Evolutionary conservation across 495 filamentous ascomycete species (phyloP).

Genomic region (Pseudotulostoma volvatum): DNA sequence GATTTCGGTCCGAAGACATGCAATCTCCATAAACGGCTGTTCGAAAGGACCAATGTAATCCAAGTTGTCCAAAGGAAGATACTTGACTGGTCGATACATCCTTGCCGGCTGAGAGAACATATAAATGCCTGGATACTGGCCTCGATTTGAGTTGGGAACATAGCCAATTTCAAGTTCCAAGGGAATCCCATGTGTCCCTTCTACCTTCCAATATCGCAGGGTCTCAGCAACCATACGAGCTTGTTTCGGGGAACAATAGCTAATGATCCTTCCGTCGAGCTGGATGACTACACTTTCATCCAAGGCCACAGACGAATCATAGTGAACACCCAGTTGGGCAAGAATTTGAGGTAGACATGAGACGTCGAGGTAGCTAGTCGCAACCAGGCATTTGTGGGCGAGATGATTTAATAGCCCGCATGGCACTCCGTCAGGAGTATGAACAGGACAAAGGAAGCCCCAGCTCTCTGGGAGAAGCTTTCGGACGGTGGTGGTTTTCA

Average conservation of each 20-base stretch:
- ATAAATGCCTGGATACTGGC: slow-evolving; percentile 91
- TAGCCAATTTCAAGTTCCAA: slow-evolving; percentile 79
- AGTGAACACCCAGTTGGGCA: slow-evolving; percentile 58
- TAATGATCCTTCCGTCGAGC: slow-evolving; percentile 76
- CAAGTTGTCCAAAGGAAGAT: slow-evolving; percentile 64
- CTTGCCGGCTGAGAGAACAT: slow-evolving; percentile 72
- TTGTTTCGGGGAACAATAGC: slow-evolving; percentile 74
- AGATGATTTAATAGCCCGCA: slow-evolving; percentile 93
- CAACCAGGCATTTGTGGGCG: slow-evolving; percentile 84
- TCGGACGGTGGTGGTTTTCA: slow-evolving; percentile 93
- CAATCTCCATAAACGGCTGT: slow-evolving; percentile 97
- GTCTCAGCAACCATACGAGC: slow-evolving; percentile 65
- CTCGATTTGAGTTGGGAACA: slow-evolving; percentile 67
- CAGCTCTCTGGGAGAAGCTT: slow-evolving; percentile 93
- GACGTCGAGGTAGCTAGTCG: slow-evolving; percentile 51
- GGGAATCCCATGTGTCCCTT: slow-evolving; percentile 72
- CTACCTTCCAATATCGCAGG: slow-evolving; percentile 88
- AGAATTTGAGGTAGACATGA: slow-evolving; percentile 56
- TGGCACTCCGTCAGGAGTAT: slow-evolving; percentile 89
- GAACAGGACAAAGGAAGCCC: slow-evolving; percentile 94
- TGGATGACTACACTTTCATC: slow-evolving; percentile 75
- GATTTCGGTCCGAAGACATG: slow-evolving; percentile 68
- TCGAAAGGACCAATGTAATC: slow-evolving; percentile 88
- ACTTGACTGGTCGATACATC: slow-evolving; percentile 85
- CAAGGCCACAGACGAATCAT: slow-evolving; percentile 53